Base-by-base conservation (phyloP, 2,329 filamentous ascomycete species). In the Laburnicola sp. region DNA sequence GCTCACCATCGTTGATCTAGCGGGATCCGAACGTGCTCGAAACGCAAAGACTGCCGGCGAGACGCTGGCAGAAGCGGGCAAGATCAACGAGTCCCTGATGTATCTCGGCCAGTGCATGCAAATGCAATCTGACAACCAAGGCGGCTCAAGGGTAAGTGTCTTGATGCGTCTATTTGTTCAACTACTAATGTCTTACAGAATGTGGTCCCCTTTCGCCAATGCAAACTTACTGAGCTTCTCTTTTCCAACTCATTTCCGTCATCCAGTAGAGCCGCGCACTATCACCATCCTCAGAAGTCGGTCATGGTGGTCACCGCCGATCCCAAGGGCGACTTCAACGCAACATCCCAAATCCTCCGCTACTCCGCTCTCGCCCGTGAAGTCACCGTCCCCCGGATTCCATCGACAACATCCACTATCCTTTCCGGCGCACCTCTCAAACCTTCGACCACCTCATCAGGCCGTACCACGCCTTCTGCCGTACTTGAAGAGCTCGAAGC, bases 31-130 rank as follows among this genome's bases (percentile, higher is more conserved):
- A 74, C 86, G 94, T 53, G 93, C 93, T 11, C 83, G 92, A 53
- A 91, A 94, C 57, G 92, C 94, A 25, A 97, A 97, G 79, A 97
- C 94, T 0, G 89, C 91, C 0, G 94, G 94, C 9, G 86, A 91
- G 3, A 97, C 93, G 0, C 82, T 99, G 10, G 93, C 89, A 0
- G 94, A 99, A 76, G 94, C 93, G 31, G 94, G 94, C 46, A 97
- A 97, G 76, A 99, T 99, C 71, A 99, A 99, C 67, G 92, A 97
- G 73, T 96, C 90, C 67, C 77, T 99, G 68, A 99, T 99, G 94
- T 97, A 97, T 70, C 82, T 99, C 1, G 94, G 94, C 0, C 94
- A 97, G 68, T 99, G 94, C 69, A 82, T 99, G 63, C 93, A 97
- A 70, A 93, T 96, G 81, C 93, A 97, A 71, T 92, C 88, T 53